Evolutionary conservation across 2,329 filamentous ascomycete genomes (phyloP).

Genomic region (Alternaria brassicicola): DNA sequence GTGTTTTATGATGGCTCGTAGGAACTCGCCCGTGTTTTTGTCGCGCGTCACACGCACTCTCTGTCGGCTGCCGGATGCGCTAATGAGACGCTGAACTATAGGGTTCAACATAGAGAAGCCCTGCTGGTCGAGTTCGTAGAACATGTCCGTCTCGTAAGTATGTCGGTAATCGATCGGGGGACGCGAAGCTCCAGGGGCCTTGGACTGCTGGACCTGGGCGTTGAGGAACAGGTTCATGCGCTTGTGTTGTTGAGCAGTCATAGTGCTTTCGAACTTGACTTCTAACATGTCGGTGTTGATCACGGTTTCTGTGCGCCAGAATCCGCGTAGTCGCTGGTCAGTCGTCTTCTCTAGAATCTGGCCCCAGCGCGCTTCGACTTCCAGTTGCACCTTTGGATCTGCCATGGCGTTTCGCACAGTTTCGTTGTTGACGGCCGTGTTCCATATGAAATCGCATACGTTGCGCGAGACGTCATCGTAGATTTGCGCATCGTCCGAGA

Average conservation of each 20-base stretch:
- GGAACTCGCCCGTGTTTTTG: slow-evolving; percentile 69
- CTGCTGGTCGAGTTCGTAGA: slow-evolving; percentile 67
- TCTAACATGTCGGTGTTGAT: slow-evolving; percentile 30
- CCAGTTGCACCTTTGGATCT: slow-evolving; percentile 71
- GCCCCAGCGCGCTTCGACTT: slow-evolving; percentile 94
- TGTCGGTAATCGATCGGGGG: slow-evolving; percentile 80
- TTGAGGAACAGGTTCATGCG: slow-evolving; percentile 87
- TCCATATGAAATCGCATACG: slow-evolving; percentile 82
- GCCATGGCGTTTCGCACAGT: slow-evolving; percentile 60
- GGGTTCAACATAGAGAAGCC: slow-evolving; percentile 48
- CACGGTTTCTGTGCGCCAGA: slow-evolving; percentile 66
- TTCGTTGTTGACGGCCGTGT: slow-evolving; percentile 70
- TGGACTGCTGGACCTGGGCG: slow-evolving; percentile 63
- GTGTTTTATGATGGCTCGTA: slow-evolving; percentile 88
- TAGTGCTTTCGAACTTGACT: slow-evolving; percentile 77
- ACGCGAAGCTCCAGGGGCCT: slow-evolving; percentile 49
- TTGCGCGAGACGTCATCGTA: slow-evolving; percentile 75
- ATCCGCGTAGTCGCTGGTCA: slow-evolving; percentile 70
- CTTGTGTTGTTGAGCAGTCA: slow-evolving; percentile 92
- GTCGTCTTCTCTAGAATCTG: slow-evolving; percentile 73
- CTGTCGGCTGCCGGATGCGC: slow-evolving; percentile 26
- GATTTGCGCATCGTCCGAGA: slow-evolving; percentile 70
- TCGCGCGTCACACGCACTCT: slow-evolving; percentile 69
- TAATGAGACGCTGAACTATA: slow-evolving; percentile 65
- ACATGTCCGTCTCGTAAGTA: slow-evolving; percentile 80